Base-by-base conservation (phyloP, 306 rosid genomes). In the Quercus parvula region DNA sequence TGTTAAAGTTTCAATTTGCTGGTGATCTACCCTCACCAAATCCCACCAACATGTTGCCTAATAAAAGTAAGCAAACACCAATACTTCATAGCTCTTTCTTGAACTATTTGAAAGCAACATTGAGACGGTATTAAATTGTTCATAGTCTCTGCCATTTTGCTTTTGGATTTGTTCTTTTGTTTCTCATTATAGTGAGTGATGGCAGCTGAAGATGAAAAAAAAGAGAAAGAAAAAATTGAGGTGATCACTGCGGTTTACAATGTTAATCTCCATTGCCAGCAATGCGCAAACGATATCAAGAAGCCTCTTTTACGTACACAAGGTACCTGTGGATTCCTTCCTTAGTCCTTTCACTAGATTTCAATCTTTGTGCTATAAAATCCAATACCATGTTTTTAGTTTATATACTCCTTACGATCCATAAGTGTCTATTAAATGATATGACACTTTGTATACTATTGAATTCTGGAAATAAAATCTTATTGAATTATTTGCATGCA, bases 241-340 rank as follows among this genome's bases (percentile, higher is more conserved):
- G 17, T 81, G 19, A 92, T 94, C 84, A 89, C 79, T 61, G 98
- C 94, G 58, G 89, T 94, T 82, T 94, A 89, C 94, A 92, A 76
- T 78, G 66, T 90, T 22, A 89, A 87, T 46, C 82, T 94, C 18
- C 98, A 94, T 77, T 94, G 98, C 82, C 73, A 33, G 27, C 84
- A 94, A 86, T 94, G 98, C 72, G 97, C 91, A 7, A 83, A 79
- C 56, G 88, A 92, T 19, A 91, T 94, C 84, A 89, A 86, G 87
- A 91, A 81, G 75, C 97, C 91, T 77, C 97, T 94, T 59, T 49
- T 84, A 33, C 56, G 79, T 55, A 88, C 88, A 25, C 82, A 78
- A 89, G 98, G 98, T 56, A 44, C 35, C 4, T 2, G 31, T 64
- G 70, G 12, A 31, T 67, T 67, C 25, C 25, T 67, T 67, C 9